Evolutionary conservation across 2,329 filamentous ascomycete genomes (phyloP), one percentile per base, ranked within the genome.

Genomic region (Aspergillus versicolor): DNA sequence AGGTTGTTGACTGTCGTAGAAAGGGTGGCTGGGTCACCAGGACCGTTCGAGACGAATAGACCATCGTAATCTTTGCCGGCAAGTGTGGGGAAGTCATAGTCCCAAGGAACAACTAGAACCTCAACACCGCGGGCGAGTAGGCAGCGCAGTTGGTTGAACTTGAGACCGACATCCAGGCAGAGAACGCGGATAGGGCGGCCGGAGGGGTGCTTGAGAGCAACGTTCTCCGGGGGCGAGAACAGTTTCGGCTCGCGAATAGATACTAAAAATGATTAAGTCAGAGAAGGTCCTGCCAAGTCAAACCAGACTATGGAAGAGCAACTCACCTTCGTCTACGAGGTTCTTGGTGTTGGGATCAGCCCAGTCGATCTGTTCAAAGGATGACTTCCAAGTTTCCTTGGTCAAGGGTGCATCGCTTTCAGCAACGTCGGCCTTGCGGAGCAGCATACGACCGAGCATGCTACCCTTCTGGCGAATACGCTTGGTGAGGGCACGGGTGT

Each of bases 131-230:
- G 87, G 68, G 87, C 88, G 58, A 99, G 82, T 68, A 99, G 87
- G 79, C 94, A 99, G 65, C 94, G 86, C 67, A 99, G 83, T 79
- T 99, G 94, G 79, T 97, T 99, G 80, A 91, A 97, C 79, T 99
- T 99, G 82, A 97, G 88, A 74, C 94, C 94, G 66, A 99, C 93
- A 79, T 99, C 94, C 66, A 99, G 85, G 73, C 92, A 96, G 50
- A 97, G 82, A 60, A 99, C 88, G 71, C 92, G 90, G 58, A 97
- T 83, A 49, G 88, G 83, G 67, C 92, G 89, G 61, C 93, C 94
- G 56, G 91, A 95, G 41, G 92, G 89, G 77, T 96, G 92, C 76
- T 90, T 88, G 67, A 96, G 84, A 62, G 88, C 86, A 67, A 82
- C 84, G 57, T 86, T 83, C 34, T 86, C 70, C 9, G 86, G 85